Evolutionary conservation across 495 filamentous ascomycete species (phyloP), one percentile per base, ranked within the genome.

Genomic region (Neurospora tetrasperma): DNA sequence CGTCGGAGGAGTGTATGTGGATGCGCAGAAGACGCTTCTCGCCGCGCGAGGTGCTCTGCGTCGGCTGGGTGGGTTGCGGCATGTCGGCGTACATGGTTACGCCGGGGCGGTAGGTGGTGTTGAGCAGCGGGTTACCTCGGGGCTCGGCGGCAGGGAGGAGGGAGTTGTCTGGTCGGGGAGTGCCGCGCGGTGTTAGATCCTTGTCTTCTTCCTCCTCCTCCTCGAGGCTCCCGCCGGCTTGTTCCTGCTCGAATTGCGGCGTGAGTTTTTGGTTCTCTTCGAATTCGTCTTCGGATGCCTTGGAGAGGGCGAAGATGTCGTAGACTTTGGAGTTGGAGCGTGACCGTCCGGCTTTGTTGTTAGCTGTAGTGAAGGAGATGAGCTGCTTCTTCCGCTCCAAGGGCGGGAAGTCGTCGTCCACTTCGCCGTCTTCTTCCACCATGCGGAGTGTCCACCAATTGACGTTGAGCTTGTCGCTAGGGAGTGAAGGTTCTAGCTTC

Each of bases 371-470:
- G 74, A 97, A 98, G 48, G 96, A 90, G 0, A 87, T 88, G 42
- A 99, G 89, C 0, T 90, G 88, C 75, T 92, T 90, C 38, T 88
- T 94, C 54, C 96, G 88, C 71, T 90, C 89, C 9, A 98, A 84
- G 0, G 96, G 89, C 5, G 94, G 94, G 75, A 99, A 98, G 78
- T 99, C 96, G 76, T 93, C 93, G 76, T 99, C 96, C 4, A 98
- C 92, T 77, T 99, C 96, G 10, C 92, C 94, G 46, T 83, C 83
- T 72, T 88, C 87, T 75, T 99, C 96, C 9, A 98, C 93, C 92
- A 99, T 97, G 40, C 94, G 87, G 18, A 99, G 82, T 11, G 90
- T 91, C 95, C 96, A 99, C 78, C 90, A 88, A 76, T 98, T 98
- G 69, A 97, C 91, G 72, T 93, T 95, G 41, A 91, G 81, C 77